phyloP scores from a whole-genome alignment of 495 filamentous ascomycete species.

The Daldinia bambusicola region DNA sequence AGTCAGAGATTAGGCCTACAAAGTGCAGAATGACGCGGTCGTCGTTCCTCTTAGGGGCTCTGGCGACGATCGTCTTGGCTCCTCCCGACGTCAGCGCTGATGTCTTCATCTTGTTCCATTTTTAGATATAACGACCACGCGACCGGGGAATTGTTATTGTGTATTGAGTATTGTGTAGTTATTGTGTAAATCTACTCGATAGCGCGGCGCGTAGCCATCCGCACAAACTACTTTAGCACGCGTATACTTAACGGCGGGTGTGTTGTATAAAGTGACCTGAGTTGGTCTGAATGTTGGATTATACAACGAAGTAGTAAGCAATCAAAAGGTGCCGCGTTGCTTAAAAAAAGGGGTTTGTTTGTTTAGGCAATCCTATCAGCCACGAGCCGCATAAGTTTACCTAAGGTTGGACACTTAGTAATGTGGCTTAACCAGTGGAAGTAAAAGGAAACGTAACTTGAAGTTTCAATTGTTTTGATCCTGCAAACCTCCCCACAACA shows the following conservation, averaged over 20 bases:
- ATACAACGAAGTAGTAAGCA: neutral
- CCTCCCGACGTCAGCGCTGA: slow-evolving; percentile 37
- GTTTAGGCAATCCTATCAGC: slow-evolving; percentile 9
- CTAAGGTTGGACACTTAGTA: neutral
- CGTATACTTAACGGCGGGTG: neutral
- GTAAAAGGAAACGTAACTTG: neutral
- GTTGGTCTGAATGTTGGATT: neutral
- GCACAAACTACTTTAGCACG: neutral
- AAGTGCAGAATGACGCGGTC: slow-evolving; percentile 82
- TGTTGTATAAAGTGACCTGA: neutral
- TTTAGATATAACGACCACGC: slow-evolving; percentile 28
- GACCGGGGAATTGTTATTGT: slow-evolving; percentile 7
- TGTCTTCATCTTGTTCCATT: slow-evolving; percentile 48
- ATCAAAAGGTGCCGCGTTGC: slow-evolving; percentile 2
- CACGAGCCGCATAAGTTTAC: neutral
- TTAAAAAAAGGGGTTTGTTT: neutral
- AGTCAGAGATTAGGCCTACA: slow-evolving; percentile 58
- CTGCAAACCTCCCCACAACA: slow-evolving; percentile 4
- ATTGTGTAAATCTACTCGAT: neutral
- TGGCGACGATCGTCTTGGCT: slow-evolving; percentile 40
- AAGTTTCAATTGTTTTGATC: neutral
- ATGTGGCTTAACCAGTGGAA: slow-evolving; percentile 17
- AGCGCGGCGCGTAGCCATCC: neutral
- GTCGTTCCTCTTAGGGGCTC: slow-evolving; percentile 64
- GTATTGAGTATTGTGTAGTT: neutral